Conservation (phyloP, 768 basidiomycete genomes). For the Pleurotus platypus region DNA sequence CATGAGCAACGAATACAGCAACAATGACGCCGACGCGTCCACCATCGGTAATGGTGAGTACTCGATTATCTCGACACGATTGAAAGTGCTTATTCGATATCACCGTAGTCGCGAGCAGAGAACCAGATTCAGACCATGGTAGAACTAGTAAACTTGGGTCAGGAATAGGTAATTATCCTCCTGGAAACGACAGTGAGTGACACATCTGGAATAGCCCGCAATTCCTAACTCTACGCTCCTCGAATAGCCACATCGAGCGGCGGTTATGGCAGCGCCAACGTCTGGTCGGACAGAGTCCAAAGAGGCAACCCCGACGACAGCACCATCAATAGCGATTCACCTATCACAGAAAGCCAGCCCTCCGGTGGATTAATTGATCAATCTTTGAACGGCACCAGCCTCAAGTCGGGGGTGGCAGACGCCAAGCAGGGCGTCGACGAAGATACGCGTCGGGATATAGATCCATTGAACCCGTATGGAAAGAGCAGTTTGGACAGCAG, state of each 20-base stretch:
- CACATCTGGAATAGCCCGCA: no score
- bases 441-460: background rate
- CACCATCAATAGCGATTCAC: background rate
- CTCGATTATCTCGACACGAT: no score
- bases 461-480: background rate
- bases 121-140: no score
- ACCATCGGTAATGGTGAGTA: no score
- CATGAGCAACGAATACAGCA: no score
- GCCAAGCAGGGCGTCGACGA: constrained; percentile 1
- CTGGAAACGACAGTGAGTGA: no score
- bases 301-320: background rate
- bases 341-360: background rate
- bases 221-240: no score
- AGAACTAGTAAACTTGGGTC: no score
- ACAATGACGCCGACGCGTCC: no score
- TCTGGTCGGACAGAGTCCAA: constrained; percentile 1
- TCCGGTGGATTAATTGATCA: background rate
- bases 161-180: no score
- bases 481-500: background rate
- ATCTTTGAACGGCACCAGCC: constrained; percentile 1
- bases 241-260: background rate
- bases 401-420: background rate
- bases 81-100: no score
- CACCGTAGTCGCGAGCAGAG: no score
- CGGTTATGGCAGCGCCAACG: background rate